Base-by-base conservation (phyloP, 2,329 filamentous ascomycete species). In the Alternaria longipes region DNA sequence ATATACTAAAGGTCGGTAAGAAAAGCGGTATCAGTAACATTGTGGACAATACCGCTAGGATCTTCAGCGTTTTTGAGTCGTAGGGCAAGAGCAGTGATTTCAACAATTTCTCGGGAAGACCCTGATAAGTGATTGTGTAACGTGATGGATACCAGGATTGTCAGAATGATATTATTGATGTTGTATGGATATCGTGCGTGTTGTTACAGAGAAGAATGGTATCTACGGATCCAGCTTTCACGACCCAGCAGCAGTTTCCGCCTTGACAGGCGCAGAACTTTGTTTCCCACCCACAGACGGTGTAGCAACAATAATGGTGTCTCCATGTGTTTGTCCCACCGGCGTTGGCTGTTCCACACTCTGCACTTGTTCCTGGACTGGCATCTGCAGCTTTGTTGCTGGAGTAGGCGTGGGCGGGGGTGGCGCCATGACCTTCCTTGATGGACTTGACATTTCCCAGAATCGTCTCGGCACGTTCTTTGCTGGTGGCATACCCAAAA, bases 391-490 rank as follows among this genome's bases (percentile, higher is more conserved):
- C 14, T 58, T 40, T 14, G 20, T 20, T 14, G 47, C 22, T 8
- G 54, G 41, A 3, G 54, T 47, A 14, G 54, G 46, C 14, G 54
- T 47, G 4, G 53, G 45, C 44, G 42, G 32, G 20, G 50, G 38
- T 12, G 28, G 45, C 47, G 51, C 40, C 34, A 53, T 30, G 11
- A 24, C 54, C 60, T 63, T 70, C 60, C 62, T 69, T n/a, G 41
- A 28, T 3, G 54, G 30, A 54, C 46, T 58, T 4, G 54, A 53
- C 73, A 77, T 75, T 60, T 76, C 72, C 62, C 74, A 73, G 75
- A 97, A 98, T 53, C 92, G 86, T 59, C 88, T 89, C 0, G 93
- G 94, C 24, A 97, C 94, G 7, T 93, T 94, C 40, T 84, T 84
- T 8, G 91, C 91, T 0, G 81, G 92, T 87, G 69, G 79, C 82